Percentiles rank a stretch among this genome's conserved stretches.
phyloP scores from a whole-genome alignment of 495 filamentous ascomycete species.

The Stereocaulon alpinum region DNA sequence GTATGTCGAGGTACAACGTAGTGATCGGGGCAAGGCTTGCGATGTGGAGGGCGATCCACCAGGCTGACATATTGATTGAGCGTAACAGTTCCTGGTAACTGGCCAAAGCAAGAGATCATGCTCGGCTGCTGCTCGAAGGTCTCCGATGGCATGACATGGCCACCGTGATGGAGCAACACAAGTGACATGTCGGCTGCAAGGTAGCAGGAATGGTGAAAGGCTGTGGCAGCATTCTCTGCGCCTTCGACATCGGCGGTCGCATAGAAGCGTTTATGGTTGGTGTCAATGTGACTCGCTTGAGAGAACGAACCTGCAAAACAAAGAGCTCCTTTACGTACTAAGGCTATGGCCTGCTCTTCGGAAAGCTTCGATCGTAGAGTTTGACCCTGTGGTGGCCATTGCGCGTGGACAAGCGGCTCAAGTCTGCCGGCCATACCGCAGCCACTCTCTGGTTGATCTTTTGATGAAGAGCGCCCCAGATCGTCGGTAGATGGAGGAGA shows the following conservation, averaged over 20 bases:
- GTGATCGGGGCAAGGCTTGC: constrained; percentile 21
- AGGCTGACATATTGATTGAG: constrained; percentile 47
- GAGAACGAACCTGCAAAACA: neutral
- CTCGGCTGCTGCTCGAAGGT: constrained; percentile 59
- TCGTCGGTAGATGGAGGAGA: neutral
- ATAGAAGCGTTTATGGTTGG: neutral
- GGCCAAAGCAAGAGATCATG: constrained; percentile 48
- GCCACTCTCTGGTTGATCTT: neutral
- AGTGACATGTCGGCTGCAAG: constrained; percentile 27
- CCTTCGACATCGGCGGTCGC: constrained; percentile 1
- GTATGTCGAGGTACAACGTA: neutral
- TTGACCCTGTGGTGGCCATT: constrained; percentile 3
- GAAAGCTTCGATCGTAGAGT: neutral
- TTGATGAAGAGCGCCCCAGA: neutral
- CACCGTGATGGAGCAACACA: constrained; percentile 19
- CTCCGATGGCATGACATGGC: constrained; percentile 44
- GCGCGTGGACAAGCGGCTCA: neutral
- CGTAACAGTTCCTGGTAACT: constrained; percentile 48
- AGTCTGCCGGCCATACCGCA: too few relatives aligned
- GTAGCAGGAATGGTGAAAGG: neutral
- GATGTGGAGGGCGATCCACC: constrained; percentile 29
- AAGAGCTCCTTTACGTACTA: neutral
- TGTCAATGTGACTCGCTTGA: neutral
- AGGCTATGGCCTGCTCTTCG: neutral
- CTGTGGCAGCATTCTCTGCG: neutral